Percentiles rank a stretch among this genome's conserved stretches.
phyloP scores from a whole-genome alignment of 805 yeast genomes.

The Saccharomycopsis fibuligera region DNA sequence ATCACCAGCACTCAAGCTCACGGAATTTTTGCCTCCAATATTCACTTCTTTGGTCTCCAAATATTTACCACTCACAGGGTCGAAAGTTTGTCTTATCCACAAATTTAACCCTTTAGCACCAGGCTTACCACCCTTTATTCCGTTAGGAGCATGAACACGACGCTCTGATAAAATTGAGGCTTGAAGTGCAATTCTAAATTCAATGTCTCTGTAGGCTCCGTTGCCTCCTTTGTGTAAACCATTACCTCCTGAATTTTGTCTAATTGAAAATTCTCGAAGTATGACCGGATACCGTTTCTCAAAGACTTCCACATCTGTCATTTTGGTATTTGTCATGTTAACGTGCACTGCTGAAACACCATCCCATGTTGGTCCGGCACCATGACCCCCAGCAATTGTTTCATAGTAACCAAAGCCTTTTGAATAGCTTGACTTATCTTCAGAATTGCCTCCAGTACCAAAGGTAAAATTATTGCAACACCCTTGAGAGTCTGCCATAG shows the following conservation, averaged over 20 bases:
- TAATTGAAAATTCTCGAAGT: constrained; percentile 61
- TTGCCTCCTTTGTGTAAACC: constrained; percentile 76
- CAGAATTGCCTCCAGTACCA: constrained; percentile 65
- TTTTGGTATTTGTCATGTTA: constrained; percentile 89
- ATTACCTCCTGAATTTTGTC: constrained; percentile 72
- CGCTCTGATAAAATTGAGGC: constrained; percentile 84
- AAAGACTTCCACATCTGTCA: constrained; percentile 85
- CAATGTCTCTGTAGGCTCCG: constrained; percentile 81
- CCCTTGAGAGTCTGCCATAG: constrained; percentile 94
- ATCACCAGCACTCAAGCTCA: constrained; percentile 54
- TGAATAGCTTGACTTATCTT: constrained; percentile 41
- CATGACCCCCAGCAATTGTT: constrained; percentile 94
- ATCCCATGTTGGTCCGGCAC: constrained; percentile 82
- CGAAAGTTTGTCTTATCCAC: constrained; percentile 34
- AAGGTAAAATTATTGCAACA: constrained; percentile 89
- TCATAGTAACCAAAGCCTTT: constrained; percentile 87
- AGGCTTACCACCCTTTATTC: constrained; percentile 73
- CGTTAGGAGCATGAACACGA: constrained; percentile 79
- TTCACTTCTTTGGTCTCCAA: constrained; percentile 35
- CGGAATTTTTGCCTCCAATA: constrained; percentile 69
- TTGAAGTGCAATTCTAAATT: constrained; percentile 63
- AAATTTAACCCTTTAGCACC: constrained; percentile 68
- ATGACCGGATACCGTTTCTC: constrained; percentile 86
- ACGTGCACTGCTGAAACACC: constrained; percentile 90
- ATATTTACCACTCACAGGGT: constrained; percentile 28